phyloP scores from a whole-genome alignment of 345 rosid genomes.

The Eucalyptus pauciflora region DNA sequence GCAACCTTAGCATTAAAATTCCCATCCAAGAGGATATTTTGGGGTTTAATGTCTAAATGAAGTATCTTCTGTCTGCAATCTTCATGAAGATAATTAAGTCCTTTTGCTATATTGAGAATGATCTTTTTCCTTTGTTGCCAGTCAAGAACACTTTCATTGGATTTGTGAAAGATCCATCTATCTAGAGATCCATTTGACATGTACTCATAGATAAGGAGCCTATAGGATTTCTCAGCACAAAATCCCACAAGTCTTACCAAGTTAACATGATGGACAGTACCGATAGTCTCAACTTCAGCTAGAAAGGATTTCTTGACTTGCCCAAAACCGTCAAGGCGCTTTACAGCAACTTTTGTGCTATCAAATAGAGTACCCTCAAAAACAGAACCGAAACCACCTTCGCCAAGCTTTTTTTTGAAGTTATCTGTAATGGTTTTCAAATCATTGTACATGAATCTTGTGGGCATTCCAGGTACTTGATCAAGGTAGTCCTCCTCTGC shows the following conservation, averaged over 20 bases:
- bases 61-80: constrained; percentile 7
- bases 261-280: constrained; percentile 6
- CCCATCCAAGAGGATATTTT: too few species aligned
- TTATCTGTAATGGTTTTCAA: background rate
- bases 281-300: constrained; percentile 14
- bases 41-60: background rate
- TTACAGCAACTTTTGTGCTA: constrained; percentile 8
- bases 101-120: constrained; percentile 14
- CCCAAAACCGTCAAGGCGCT: constrained; percentile 1
- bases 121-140: constrained; percentile 19
- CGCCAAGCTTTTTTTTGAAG: constrained; percentile 5
- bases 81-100: constrained; percentile 16
- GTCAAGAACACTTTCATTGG: background rate
- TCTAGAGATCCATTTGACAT: constrained; percentile 10
- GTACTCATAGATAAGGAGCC: constrained; percentile 10
- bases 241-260: constrained; percentile 11
- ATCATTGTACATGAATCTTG: background rate
- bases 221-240: constrained; percentile 6
- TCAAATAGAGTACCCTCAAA: background rate
- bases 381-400: constrained; percentile 13
- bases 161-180: constrained; percentile 6
- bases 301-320: constrained; percentile 7
- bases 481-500: background rate
- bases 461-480: background rate
- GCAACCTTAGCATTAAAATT: too few species aligned